A percentile compares a stretch with the other conserved stretches of the same genome.
Evolutionary conservation across 1,284 basidiomycete genomes (phyloP).

Genomic region (Tylopilus sp.): DNA sequence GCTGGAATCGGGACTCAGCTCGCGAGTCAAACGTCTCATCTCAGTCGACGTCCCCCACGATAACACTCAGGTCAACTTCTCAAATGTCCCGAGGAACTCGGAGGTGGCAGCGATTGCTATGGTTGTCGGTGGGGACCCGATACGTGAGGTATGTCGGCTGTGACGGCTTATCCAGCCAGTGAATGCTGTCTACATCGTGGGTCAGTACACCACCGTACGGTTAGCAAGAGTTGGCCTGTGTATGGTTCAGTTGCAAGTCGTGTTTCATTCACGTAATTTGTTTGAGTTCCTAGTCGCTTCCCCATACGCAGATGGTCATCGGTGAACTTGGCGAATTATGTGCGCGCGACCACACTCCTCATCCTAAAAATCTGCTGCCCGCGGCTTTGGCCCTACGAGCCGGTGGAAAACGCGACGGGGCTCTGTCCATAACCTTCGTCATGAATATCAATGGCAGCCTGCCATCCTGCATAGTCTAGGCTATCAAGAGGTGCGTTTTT

Average conservation of each 20-base stretch:
- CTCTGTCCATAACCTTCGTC: too few relatives aligned
- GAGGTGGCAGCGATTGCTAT: too few relatives aligned
- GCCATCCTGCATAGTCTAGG: slow-evolving; percentile 34
- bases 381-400: slow-evolving; percentile 18
- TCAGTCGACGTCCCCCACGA: too few relatives aligned
- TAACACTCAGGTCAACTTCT: too few relatives aligned
- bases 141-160: too few relatives aligned
- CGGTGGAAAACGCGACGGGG: slow-evolving; percentile 12
- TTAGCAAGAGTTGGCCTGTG: slow-evolving; percentile 23
- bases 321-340: slow-evolving; percentile 46
- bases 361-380: slow-evolving; percentile 2
- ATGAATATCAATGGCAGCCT: slow-evolving; percentile 2
- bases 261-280: background rate
- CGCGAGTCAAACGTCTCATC: too few relatives aligned
- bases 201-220: slow-evolving; percentile 7
- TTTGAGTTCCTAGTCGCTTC: background rate
- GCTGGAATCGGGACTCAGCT: too few relatives aligned
- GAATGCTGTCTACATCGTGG: too few relatives aligned
- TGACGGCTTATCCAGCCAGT: too few relatives aligned
- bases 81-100: too few relatives aligned
- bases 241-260: slow-evolving; percentile 9
- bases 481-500: slow-evolving; percentile 36
- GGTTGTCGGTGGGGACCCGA: too few relatives aligned
- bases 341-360: background rate
- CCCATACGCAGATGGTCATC: slow-evolving; percentile 36